Conservation (phyloP, 2,329 filamentous ascomycete genomes). For the Myriosclerotinia curreyana region DNA sequence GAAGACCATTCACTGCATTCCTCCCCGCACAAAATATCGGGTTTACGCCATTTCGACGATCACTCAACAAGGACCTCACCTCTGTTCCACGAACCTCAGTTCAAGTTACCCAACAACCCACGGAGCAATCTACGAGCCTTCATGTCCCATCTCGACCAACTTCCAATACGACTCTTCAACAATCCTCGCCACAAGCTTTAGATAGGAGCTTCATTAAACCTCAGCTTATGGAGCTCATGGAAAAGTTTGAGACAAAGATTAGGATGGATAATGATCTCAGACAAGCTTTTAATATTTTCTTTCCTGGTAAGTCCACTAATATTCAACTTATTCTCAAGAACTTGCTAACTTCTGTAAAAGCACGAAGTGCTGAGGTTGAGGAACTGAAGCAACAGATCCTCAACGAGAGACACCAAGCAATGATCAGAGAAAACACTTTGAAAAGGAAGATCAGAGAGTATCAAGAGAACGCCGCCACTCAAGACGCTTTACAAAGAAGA, state of each 20-base stretch:
- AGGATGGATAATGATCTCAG: constrained; percentile 11
- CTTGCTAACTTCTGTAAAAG: constrained; percentile 6
- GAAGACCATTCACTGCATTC: neutral
- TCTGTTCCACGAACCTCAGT: neutral
- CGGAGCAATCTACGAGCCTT: neutral
- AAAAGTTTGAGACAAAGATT: constrained; percentile 13
- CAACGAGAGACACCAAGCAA: constrained; percentile 9
- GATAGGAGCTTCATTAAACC: constrained; percentile 12
- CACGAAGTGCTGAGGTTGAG: constrained; percentile 12
- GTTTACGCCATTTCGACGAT: neutral
- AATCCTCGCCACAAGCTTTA: neutral
- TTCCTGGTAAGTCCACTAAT: constrained; percentile 7
- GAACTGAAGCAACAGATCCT: constrained; percentile 10
- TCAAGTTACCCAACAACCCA: neutral
- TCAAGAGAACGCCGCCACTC: neutral
- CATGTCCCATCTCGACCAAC: neutral
- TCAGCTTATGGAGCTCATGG: constrained; percentile 15
- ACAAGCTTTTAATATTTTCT: constrained; percentile 11
- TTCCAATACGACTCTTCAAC: neutral
- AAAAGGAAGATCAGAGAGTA: constrained; percentile 45
- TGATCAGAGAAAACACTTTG: constrained; percentile 53
- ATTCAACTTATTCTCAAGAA: neutral
- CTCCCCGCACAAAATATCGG: neutral
- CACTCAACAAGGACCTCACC: neutral
- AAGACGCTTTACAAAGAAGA: constrained; percentile 12